Conservation (phyloP, 164 flowering plant genomes). For the Amborella trichopoda region DNA sequence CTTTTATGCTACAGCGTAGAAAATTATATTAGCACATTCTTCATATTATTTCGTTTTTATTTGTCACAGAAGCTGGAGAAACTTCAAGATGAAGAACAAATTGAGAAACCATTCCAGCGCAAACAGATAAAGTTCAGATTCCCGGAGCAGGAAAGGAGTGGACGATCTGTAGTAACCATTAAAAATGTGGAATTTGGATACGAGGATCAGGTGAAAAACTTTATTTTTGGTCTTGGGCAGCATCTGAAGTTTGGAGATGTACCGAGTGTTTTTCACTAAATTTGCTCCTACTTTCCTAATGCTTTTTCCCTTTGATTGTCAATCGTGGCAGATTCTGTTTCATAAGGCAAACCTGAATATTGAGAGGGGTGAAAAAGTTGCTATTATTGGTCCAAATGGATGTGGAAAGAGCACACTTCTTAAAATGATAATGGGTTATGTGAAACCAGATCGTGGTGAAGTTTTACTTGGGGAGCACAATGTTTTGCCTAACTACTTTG, state of each 20-base stretch:
- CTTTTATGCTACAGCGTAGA: too few relatives aligned
- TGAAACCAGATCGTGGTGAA: slow-evolving; percentile 68
- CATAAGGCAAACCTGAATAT: slow-evolving; percentile 66
- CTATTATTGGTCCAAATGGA: slow-evolving; percentile 95
- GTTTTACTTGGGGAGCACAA: slow-evolving; percentile 86
- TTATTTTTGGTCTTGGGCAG: too few relatives aligned
- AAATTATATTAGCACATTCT: too few relatives aligned
- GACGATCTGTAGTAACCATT: slow-evolving; percentile 47
- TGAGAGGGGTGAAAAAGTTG: slow-evolving; percentile 87
- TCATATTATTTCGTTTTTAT: too few relatives aligned
- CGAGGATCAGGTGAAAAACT: slow-evolving; percentile 49
- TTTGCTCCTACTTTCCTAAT: not conserved
- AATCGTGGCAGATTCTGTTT: slow-evolving; percentile 81
- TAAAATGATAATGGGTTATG: slow-evolving; percentile 79
- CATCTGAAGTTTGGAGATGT: too few relatives aligned
- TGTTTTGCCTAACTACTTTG: slow-evolving; percentile 94
- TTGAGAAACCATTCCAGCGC: slow-evolving; percentile 92
- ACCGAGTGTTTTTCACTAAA: too few relatives aligned
- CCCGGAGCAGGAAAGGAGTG: slow-evolving; percentile 94
- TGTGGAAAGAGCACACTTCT: slow-evolving; percentile 97
- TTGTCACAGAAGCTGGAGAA: slow-evolving; percentile 77
- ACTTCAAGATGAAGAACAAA: slow-evolving; percentile 73
- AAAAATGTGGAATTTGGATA: slow-evolving; percentile 63
- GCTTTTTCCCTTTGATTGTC: not conserved
- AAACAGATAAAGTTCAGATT: slow-evolving; percentile 90